A percentile compares a stretch with the other conserved stretches of the same genome.
These are phyloP conservation scores for Thinopyrum elongatum DNA, from an alignment of 176 grass and related monocot species.

Conservation along the genomic window DNA sequence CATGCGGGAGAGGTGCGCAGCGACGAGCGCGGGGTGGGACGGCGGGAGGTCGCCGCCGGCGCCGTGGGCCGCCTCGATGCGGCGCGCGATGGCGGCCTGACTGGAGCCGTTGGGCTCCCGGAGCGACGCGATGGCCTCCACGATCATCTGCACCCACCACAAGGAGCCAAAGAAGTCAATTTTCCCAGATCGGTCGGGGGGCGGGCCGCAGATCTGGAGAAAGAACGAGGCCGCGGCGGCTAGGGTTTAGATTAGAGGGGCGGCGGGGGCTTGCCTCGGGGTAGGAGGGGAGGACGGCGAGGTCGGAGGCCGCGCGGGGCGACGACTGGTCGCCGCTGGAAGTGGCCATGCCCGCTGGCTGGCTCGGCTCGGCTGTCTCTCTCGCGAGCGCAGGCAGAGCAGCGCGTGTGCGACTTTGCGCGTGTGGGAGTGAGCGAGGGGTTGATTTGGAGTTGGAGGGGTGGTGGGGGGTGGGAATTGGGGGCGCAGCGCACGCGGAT, in stretches of 20 bases:
- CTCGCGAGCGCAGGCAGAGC: not conserved
- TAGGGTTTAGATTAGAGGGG: not conserved
- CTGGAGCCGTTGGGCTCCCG: slow-evolving; percentile 56
- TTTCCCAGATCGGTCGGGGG: slow-evolving; percentile 25
- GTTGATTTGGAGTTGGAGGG: not conserved
- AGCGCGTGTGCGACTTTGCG: not conserved
- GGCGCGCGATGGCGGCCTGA: slow-evolving; percentile 58
- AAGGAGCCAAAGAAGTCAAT: slow-evolving; percentile 20
- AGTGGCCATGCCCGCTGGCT: slow-evolving; percentile 40
- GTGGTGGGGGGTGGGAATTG: slow-evolving; percentile 5
- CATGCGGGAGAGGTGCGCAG: slow-evolving; percentile 65
- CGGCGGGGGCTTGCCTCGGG: slow-evolving; percentile 33
- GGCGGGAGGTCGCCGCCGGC: slow-evolving; percentile 40
- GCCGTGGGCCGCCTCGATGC: slow-evolving; percentile 48
- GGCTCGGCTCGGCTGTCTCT: not conserved
- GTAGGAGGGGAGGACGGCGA: slow-evolving; percentile 48
- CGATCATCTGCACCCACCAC: slow-evolving; percentile 56
- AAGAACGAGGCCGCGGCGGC: not conserved
- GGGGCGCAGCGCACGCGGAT: slow-evolving; percentile 42
- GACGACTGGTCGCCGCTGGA: slow-evolving; percentile 29
- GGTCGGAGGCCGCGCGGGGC: slow-evolving; percentile 14
- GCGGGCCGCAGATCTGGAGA: slow-evolving; percentile 38
- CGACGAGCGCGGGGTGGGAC: slow-evolving; percentile 59
- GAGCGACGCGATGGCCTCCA: slow-evolving; percentile 55
- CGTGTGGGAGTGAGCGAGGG: not conserved